A percentile compares a stretch with the other conserved stretches of the same genome.
Conservation (phyloP, 371 early-diverging fungal species). For the Mortierella sp. region DNA sequence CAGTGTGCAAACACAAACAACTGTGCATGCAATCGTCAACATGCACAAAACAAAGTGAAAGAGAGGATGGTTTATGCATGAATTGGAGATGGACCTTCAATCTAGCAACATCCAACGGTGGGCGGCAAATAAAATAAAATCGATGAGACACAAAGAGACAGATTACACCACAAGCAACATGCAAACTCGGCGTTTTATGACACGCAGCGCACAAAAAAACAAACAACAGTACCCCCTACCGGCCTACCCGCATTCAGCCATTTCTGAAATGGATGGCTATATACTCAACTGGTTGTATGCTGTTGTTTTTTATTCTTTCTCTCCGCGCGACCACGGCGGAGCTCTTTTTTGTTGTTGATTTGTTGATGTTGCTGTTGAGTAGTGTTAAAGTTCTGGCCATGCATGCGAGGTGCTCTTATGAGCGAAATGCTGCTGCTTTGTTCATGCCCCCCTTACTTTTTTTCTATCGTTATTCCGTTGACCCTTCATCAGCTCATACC, state of each 20-base stretch:
- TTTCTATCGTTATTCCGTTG: not conserved
- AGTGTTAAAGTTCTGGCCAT: constrained; percentile 17
- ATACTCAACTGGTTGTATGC: not conserved
- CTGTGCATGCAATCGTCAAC: not conserved
- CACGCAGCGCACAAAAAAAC: not conserved
- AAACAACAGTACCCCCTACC: not conserved
- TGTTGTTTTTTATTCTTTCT: not conserved
- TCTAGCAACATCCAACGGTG: not conserved
- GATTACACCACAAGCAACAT: not conserved
- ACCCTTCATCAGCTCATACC: not conserved
- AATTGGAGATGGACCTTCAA: constrained; percentile 4
- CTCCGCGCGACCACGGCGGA: not conserved
- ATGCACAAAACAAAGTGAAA: not conserved
- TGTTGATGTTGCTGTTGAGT: not conserved
- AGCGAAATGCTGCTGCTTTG: constrained; percentile 1
- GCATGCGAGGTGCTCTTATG: constrained; percentile 13
- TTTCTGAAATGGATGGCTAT: not conserved
- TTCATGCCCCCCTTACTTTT: constrained; percentile 22
- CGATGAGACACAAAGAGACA: not conserved
- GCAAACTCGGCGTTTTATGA: not conserved
- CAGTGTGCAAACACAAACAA: not conserved
- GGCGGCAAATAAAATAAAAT: not conserved
- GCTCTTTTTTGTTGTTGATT: not conserved
- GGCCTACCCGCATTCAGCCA: not conserved
- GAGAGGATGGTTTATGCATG: not conserved